Conservation (phyloP, 2,329 filamentous ascomycete genomes). For the Fusarium cicatricum region DNA sequence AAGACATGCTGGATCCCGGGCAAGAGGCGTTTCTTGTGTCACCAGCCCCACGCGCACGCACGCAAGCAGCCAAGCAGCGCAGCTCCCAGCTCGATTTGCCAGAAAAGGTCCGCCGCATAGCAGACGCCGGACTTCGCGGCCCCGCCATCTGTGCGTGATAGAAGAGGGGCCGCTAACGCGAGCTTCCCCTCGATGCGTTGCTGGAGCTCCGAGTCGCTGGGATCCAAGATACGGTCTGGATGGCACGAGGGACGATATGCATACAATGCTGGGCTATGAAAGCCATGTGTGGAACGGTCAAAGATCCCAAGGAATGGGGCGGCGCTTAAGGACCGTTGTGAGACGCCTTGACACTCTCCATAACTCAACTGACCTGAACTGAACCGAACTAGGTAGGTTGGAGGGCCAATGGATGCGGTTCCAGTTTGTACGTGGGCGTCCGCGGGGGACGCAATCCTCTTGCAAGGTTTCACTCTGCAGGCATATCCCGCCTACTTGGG, state of each 20-base stretch:
- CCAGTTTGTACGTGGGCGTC: conserved; percentile 1
- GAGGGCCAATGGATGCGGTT: conserved; percentile 11
- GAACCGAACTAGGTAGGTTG: conserved; percentile 3
- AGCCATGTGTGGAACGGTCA: conserved; percentile 2
- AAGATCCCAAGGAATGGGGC: conserved; percentile 17
- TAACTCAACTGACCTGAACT: neutral
- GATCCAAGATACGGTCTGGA: conserved; percentile 23
- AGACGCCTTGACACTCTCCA: neutral
- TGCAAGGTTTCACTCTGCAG: conserved; percentile 4
- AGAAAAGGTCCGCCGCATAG: conserved; percentile 8
- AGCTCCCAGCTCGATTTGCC: conserved; percentile 5
- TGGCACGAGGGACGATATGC: conserved; percentile 4
- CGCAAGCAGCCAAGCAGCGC: neutral
- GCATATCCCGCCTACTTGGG: neutral
- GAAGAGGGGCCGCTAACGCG: conserved; percentile 24
- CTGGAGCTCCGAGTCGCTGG: conserved; percentile 19
- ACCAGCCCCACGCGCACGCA: neutral
- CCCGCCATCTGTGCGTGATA: conserved; percentile 32
- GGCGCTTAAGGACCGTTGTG: conserved; percentile 5
- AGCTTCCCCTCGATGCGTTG: conserved; percentile 18
- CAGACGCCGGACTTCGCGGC: conserved; percentile 21
- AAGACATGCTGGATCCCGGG: neutral
- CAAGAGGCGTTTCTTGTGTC: neutral
- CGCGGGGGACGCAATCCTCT: conserved; percentile 5
- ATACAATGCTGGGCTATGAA: no score